phyloP scores from a whole-genome alignment of 176 grass and related monocot species.

The Ensete ventricosum region DNA sequence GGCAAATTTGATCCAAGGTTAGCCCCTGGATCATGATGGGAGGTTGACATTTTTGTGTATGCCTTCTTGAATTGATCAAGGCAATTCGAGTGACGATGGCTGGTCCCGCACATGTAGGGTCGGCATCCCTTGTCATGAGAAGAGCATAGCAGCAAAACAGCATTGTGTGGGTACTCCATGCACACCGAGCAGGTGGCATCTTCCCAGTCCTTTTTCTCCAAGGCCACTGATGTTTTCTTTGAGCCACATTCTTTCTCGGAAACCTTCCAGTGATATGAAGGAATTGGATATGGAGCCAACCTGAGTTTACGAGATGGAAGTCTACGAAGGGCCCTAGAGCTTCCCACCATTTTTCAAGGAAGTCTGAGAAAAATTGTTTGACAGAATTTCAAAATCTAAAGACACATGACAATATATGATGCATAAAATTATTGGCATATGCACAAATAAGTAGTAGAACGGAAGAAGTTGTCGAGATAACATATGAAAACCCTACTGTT shows the following conservation, averaged over 20 bases:
- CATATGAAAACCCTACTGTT: no score
- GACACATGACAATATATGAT: no score
- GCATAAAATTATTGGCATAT: no score
- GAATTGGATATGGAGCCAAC: conserved; percentile 64
- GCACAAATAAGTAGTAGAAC: no score
- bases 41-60: conserved; percentile 54
- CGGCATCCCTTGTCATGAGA: conserved; percentile 92
- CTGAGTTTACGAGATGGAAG: conserved; percentile 60
- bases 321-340: conserved; percentile 43
- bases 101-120: conserved; percentile 97
- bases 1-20: conserved; percentile 22
- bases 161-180: conserved; percentile 94
- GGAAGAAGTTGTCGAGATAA: no score
- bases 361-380: conserved; percentile 20
- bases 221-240: conserved; percentile 39
- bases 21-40: conserved; percentile 30
- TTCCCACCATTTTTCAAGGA: conserved; percentile 60
- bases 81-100: conserved; percentile 79
- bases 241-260: conserved; percentile 26
- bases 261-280: conserved; percentile 44
- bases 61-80: conserved; percentile 96
- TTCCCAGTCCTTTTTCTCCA: conserved; percentile 83
- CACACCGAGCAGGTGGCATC: conserved; percentile 92
- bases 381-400: conserved; percentile 2
- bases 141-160: conserved; percentile 93